Evolutionary conservation across 2,329 filamentous ascomycete genomes (phyloP), one percentile per base, ranked within the genome.

Genomic region (Rhynchosporium secalis): DNA sequence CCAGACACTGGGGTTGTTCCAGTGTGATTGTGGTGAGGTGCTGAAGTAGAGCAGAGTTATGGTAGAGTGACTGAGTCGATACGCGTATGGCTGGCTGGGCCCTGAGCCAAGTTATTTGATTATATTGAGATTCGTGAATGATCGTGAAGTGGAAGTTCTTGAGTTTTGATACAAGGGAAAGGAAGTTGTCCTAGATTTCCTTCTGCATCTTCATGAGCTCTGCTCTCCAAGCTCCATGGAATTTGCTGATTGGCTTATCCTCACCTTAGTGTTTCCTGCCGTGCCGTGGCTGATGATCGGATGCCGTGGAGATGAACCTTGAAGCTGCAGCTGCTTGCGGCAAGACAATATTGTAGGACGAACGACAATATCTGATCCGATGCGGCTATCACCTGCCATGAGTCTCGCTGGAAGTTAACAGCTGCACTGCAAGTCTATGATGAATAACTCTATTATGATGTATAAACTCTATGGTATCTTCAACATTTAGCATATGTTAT

Each of bases 321-420:
- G 31, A 45, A n/a, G 56, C 49, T 52, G 38, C 40, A 45, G 41
- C 28, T 56, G 41, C 28, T 46, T 56, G 54, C 43, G 41, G 40
- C 56, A 36, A 46, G 43, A 46, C 43, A 28, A 46, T 20, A 20
- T 20, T 20, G 20, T 20, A 20, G 20, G 20, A 20, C 43, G 33
- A 36, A 26, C n/a, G 20, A 46, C n/a, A 20, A 20, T 26, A 33
- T 12, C 29, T 36, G 12, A 51, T 51, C 47, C 10, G 47, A 51
- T 51, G 47, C 40, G 55, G 41, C 36, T n/a, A 57, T 57, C 55
- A 61, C 29, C 51, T 61, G 58, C 58, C 45, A 41, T 40, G 36
- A 15, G 13, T 15, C 45, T 40, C 15, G 13, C 3, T 6, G 10
- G 20, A 26, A 26, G 43, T n/a, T 6, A 6, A 46, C 20, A 20